Conservation (phyloP, 495 filamentous ascomycete species). For the Cercophora scortea region DNA sequence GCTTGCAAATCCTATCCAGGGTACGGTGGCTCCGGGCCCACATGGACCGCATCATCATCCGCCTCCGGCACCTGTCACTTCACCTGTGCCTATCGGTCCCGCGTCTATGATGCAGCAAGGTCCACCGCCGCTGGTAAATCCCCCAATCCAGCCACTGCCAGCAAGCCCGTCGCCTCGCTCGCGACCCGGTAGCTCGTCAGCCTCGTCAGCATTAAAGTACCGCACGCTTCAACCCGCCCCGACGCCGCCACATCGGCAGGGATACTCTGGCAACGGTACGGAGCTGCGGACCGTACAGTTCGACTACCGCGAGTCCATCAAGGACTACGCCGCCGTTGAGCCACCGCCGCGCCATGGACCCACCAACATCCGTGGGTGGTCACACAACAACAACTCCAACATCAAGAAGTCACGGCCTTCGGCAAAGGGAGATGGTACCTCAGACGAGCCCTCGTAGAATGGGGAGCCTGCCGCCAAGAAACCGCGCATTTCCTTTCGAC, state of each 20-base stretch:
- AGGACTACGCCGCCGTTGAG: constrained; percentile 36
- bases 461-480: neutral
- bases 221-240: constrained; percentile 43
- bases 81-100: neutral
- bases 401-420: constrained; percentile 17
- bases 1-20: constrained; percentile 5
- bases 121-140: constrained; percentile 2
- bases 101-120: constrained; percentile 3
- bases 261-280: constrained; percentile 29
- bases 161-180: constrained; percentile 8
- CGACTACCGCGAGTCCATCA: constrained; percentile 39
- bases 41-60: neutral
- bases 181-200: constrained; percentile 17
- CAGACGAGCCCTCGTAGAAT: constrained; percentile 3
- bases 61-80: neutral
- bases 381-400: constrained; percentile 40
- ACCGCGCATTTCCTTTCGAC: neutral
- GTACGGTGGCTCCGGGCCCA: neutral
- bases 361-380: constrained; percentile 42
- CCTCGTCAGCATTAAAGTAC: constrained; percentile 26
- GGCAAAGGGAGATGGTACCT: constrained; percentile 2
- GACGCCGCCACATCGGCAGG: constrained; percentile 33
- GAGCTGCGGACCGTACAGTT: constrained; percentile 41
- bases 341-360: constrained; percentile 37
- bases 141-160: neutral